Evolutionary conservation across 805 yeast species (phyloP), one percentile per base, ranked within the genome.

Genomic region (Tetrapisispora phaffii): DNA sequence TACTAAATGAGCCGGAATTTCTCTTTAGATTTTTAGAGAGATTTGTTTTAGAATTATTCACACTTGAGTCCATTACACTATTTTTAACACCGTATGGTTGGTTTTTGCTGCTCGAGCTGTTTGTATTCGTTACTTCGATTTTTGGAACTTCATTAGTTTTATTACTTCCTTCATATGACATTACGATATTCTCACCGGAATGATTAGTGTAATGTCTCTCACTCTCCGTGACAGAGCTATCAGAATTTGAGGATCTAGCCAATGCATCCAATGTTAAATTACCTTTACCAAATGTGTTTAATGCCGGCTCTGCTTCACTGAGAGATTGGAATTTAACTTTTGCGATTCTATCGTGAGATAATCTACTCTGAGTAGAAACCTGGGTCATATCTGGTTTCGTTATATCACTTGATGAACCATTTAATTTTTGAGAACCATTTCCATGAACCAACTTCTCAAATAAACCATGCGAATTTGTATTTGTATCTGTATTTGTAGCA

Each of bases 241-340:
- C 47, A 6, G 33, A 13, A 28, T 19, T 31, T 8, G 48, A 29
- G 9, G 44, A 34, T 23, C 42, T 50, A 1, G 49, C 55, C 28
- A 65, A 52, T 7, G 55, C 69, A 40, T 67, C 71, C 23, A 75
- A 58, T 0, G 70, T 65, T 34, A 78, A 62, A 45, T 75, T 73
- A 2, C 84, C 84, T 39, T 66, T 65, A 4, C 84, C 84, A 54
- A 78, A 55, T 0, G 82, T 70, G 24, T 73, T 67, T 13, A 77
- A 56, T 0, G 79, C 75, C 4, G 76, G 73, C 52, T 15, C 38
- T 8, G 24, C 24, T 28, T 21, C 21, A 4, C 40, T 22, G 2
- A 57, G 70, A 66, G 53, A 54, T 45, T 58, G 52, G 34, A 61
- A 60, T 41, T 58, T 56, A 5, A 60, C 63, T 35, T 54, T 59